phyloP scores from a whole-genome alignment of 2,329 filamentous ascomycete genomes.

The Botrytis byssoidea region DNA sequence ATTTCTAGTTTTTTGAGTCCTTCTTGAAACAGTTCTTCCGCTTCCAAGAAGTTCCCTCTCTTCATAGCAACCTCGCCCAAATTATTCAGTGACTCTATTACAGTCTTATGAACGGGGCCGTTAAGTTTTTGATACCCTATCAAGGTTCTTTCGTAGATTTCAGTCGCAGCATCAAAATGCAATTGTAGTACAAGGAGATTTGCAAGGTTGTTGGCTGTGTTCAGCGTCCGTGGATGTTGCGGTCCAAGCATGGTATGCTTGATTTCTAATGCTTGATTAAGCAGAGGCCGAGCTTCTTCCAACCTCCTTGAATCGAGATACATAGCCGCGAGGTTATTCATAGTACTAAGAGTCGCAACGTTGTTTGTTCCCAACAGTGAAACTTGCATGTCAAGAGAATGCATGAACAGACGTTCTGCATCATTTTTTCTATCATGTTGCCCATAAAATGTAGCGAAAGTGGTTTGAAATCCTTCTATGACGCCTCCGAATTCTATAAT shows the following conservation, averaged over 20 bases:
- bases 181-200: conserved; percentile 31
- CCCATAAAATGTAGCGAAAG: conserved; percentile 22
- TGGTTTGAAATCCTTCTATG: conserved; percentile 8
- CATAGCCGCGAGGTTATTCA: conserved; percentile 37
- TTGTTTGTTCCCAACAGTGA: conserved; percentile 18
- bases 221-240: conserved; percentile 27
- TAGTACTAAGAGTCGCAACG: conserved; percentile 20
- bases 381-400: conserved; percentile 21
- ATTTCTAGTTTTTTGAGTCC: conserved; percentile 1
- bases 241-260: conserved; percentile 20
- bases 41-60: background rate
- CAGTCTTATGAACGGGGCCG: conserved; percentile 21
- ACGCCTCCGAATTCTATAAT: conserved; percentile 20
- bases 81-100: conserved; percentile 19
- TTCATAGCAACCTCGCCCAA: conserved; percentile 18
- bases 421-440: conserved; percentile 21
- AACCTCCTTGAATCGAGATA: conserved; percentile 33
- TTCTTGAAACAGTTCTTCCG: conserved; percentile 17
- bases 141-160: conserved; percentile 23
- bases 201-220: conserved; percentile 34
- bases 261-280: conserved; percentile 11
- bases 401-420: conserved; percentile 26
- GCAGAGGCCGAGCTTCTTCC: conserved; percentile 32
- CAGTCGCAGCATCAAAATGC: conserved; percentile 29
- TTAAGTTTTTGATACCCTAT: conserved; percentile 20